Base-by-base conservation (phyloP, 2,329 filamentous ascomycete genomes). In the Apiospora koreana region DNA sequence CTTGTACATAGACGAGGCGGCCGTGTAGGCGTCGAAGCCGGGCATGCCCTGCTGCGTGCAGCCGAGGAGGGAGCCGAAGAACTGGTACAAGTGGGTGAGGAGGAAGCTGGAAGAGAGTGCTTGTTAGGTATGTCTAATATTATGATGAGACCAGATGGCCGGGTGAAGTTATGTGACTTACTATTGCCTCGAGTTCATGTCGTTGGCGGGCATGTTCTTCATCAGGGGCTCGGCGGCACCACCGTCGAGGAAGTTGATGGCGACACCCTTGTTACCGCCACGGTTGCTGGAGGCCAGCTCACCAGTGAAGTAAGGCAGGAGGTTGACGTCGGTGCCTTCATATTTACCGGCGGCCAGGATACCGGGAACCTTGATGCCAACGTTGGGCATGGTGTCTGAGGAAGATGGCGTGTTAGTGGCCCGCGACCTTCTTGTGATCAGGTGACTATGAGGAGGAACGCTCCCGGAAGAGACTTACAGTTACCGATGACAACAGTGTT, bases 401-500 rank as follows among this genome's bases (percentile, higher is more conserved):
- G 12, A 23, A 35, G 31, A 28, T 35, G 25, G 23, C 9, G 68
- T 45, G 38, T 66, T n/a, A 66, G 23, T 10, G 38, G 21, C 64
- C 12, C 14, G 67, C 4, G 9, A 54, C 25, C n/a, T 54, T 28
- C 46, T 23, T n/a, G 31, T 38, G 31, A n/a, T 21, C 31, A 14
- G 31, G 31, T 12, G 10, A 58, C 2, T 9, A 25, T n/a, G 3
- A 9, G 28, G 50, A 28, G 16, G 0, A 41, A 18, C 35, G n/a
- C 65, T 23, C 18, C 23, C 10, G 1, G 31, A 35, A 1, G 6
- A 18, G 9, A 71, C 82, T 73, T 76, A 86, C 85, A 89, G 78
- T 89, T 89, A n/a, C 89, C 89, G 73, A 90, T 88, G 72, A 91
- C 87, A 25, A 86, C 89, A 8, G 88, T 90, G 79, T 91, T 91